Percentiles rank a stretch among this genome's conserved stretches.
Conservation (phyloP, 352 stramenopile genomes). For the Phytopythium aichiense region DNA sequence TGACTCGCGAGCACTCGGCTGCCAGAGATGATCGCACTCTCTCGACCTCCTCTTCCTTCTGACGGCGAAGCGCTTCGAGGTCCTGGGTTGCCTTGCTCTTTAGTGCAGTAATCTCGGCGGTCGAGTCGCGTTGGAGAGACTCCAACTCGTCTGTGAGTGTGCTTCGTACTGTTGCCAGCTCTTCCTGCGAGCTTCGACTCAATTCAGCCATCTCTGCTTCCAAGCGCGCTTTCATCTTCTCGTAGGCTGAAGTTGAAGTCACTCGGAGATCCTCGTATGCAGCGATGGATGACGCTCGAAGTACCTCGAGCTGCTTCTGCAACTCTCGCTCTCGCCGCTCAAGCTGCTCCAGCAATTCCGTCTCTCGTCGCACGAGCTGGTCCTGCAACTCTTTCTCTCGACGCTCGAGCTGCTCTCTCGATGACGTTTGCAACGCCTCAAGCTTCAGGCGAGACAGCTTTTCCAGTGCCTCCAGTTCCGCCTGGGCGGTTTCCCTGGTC, state of each 20-base stretch:
- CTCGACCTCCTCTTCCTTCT: constrained; percentile 21
- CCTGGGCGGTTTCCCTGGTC: constrained; percentile 13
- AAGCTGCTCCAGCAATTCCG: background rate
- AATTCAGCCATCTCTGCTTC: constrained; percentile 18
- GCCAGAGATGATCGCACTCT: constrained; percentile 14
- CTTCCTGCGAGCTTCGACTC: constrained; percentile 13
- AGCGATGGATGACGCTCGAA: constrained; percentile 2
- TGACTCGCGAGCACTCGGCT: constrained; percentile 16
- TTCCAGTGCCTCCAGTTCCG: constrained; percentile 23
- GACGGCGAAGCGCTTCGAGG: constrained; percentile 18
- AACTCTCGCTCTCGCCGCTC: constrained; percentile 4
- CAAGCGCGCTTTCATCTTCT: constrained; percentile 18
- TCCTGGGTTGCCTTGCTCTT: constrained; percentile 20
- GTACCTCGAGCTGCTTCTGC: constrained; percentile 19
- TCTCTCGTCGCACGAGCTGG: constrained; percentile 12
- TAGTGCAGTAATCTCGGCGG: constrained; percentile 18
- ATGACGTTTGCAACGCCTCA: constrained; percentile 15
- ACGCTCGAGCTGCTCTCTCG: constrained; percentile 20
- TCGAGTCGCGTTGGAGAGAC: constrained; percentile 17
- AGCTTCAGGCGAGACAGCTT: constrained; percentile 9
- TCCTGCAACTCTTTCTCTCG: constrained; percentile 7
- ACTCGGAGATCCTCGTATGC: constrained; percentile 10
- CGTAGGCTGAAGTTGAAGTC: constrained; percentile 15
- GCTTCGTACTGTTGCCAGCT: constrained; percentile 10
- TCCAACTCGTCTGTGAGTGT: constrained; percentile 20